These are phyloP conservation scores for Sequoia sempervirens DNA, from an alignment of 75 land plant genomes.

Conservation along the genomic window DNA sequence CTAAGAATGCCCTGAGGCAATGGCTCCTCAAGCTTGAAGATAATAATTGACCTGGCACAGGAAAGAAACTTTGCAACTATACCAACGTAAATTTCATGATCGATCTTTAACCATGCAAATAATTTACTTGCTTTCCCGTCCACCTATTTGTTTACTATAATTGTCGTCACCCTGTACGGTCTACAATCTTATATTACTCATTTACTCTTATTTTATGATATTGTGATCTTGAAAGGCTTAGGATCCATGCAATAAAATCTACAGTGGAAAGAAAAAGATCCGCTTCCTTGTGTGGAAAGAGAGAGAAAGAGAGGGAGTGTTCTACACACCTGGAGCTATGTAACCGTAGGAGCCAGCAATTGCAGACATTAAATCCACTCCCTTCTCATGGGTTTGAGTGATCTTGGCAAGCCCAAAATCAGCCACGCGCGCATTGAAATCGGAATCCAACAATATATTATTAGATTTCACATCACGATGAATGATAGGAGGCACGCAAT, in stretches of 20 bases:
- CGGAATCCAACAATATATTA: slow-evolving; percentile 67
- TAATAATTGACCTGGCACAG: neutral
- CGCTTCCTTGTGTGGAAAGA: neutral
- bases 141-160: neutral
- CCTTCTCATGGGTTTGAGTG: slow-evolving; percentile 21
- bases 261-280: neutral
- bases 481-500: slow-evolving; percentile 75
- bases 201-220: neutral
- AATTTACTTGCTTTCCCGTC: neutral
- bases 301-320: too few species aligned
- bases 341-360: slow-evolving; percentile 92
- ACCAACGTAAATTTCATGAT: neutral
- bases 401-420: slow-evolving; percentile 81
- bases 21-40: neutral
- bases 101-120: neutral
- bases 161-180: neutral
- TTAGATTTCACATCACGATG: slow-evolving; percentile 88
- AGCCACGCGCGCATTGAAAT: slow-evolving; percentile 61
- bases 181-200: neutral
- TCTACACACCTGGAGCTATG: slow-evolving; percentile 77
- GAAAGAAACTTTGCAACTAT: neutral
- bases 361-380: slow-evolving; percentile 55
- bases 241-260: neutral
- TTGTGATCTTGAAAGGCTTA: neutral
- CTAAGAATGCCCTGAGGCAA: neutral